Conservation (phyloP, 805 yeast genomes). For the Myxozyma udenii region DNA sequence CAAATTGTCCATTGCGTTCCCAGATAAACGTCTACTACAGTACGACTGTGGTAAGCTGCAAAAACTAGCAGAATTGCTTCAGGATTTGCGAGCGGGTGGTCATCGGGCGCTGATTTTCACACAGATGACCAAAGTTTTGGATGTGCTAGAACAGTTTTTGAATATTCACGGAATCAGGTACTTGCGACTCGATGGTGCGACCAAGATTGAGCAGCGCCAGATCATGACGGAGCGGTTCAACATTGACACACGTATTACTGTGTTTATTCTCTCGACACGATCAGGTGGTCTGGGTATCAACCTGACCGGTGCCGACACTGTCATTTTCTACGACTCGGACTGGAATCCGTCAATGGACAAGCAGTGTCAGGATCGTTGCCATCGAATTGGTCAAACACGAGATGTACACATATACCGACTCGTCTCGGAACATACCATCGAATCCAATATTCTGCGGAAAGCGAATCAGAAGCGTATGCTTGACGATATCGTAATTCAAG, state of each 20-base stretch:
- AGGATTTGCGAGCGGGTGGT: constrained; percentile 76
- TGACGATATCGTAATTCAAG: constrained; percentile 83
- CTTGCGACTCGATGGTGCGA: constrained; percentile 94
- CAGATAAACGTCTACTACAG: constrained; percentile 86
- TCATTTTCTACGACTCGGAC: constrained; percentile 94
- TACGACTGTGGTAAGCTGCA: constrained; percentile 97
- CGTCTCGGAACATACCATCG: constrained; percentile 94
- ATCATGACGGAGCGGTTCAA: constrained; percentile 89
- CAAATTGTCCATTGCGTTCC: constrained; percentile 87
- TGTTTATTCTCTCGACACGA: constrained; percentile 87
- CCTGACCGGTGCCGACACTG: constrained; percentile 97
- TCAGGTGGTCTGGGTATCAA: constrained; percentile 99
- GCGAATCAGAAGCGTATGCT: constrained; percentile 78
- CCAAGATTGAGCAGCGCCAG: constrained; percentile 96
- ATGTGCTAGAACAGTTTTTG: constrained; percentile 85
- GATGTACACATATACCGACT: constrained; percentile 96
- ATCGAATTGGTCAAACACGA: constrained; percentile 96
- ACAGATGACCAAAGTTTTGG: constrained; percentile 96
- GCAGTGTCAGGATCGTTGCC: constrained; percentile 98
- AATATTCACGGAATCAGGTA: constrained; percentile 93
- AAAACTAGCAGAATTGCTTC: constrained; percentile 69
- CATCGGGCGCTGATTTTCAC: constrained; percentile 95
- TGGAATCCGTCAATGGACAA: constrained; percentile 99
- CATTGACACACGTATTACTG: constrained; percentile 61
- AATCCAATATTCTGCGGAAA: constrained; percentile 82